Evolutionary conservation across 192 early-diverging fungal genomes (phyloP).

Genomic region (Radiomyces spectabilis): DNA sequence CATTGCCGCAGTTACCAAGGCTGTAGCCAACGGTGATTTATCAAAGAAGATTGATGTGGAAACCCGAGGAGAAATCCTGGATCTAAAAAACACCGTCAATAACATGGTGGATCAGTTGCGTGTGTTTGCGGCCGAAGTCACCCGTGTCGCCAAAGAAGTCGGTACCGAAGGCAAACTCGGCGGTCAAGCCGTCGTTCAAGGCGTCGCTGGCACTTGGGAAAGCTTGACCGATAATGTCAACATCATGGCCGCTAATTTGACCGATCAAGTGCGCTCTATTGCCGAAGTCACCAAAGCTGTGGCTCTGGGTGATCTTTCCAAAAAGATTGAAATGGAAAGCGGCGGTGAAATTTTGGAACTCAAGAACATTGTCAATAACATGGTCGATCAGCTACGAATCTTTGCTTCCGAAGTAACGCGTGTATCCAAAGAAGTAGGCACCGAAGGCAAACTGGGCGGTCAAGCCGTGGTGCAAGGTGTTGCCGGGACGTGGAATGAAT

Average conservation of each 20-base stretch:
- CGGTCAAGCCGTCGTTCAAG: slow-evolving; percentile 50
- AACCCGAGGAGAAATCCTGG: slow-evolving; percentile 60
- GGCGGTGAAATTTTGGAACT: slow-evolving; percentile 51
- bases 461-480: slow-evolving; percentile 66
- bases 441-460: slow-evolving; percentile 69
- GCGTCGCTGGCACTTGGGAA: slow-evolving; percentile 49
- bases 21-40: slow-evolving; percentile 59
- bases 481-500: slow-evolving; percentile 69
- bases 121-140: slow-evolving; percentile 52
- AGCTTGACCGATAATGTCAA: slow-evolving; percentile 55
- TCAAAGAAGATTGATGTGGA: slow-evolving; percentile 58
- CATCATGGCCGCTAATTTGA: slow-evolving; percentile 53
- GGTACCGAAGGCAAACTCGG: slow-evolving; percentile 62
- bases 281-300: slow-evolving; percentile 49
- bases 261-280: slow-evolving; percentile 47
- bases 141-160: slow-evolving; percentile 62
- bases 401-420: slow-evolving; percentile 60
- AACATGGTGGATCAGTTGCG: slow-evolving; percentile 51
- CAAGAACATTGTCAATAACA: slow-evolving; percentile 56
- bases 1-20: slow-evolving; percentile 58
- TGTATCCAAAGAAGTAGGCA: slow-evolving; percentile 60
- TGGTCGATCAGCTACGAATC: slow-evolving; percentile 51
- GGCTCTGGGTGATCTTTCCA: slow-evolving; percentile 41
- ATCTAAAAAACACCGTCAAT: slow-evolving; percentile 66
- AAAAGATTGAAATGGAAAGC: slow-evolving; percentile 43